Evolutionary conservation across 495 filamentous ascomycete genomes (phyloP), one percentile per base, ranked within the genome.

Genomic region (Rostrohypoxylon terebratum): DNA sequence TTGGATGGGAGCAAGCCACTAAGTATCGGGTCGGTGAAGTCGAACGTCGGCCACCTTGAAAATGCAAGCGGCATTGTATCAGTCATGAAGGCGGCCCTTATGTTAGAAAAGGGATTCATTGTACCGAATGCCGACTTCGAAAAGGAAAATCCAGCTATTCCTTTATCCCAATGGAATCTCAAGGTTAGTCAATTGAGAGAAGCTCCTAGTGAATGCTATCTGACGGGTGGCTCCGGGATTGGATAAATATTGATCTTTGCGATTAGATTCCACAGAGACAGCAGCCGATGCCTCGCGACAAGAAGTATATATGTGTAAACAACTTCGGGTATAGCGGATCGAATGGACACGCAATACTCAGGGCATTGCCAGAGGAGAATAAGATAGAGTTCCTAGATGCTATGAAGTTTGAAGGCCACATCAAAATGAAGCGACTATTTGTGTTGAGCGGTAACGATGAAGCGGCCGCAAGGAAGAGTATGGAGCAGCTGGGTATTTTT

Each of bases 21-120:
- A 10, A 81, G 74, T 70, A 82, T 90, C 38, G 88, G 87, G 4
- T 86, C 86, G 0, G 79, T 89, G 0, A 90, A 90, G 62, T 83
- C 84, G 0, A 87, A 88, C 65, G 82, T 89, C 57, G 87, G 88
- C 7, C 88, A 90, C 69, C 65, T 83, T 20, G 88, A 90, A 77
- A 86, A 81, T 1, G 81, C 84, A 9, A 82, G 81, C 44, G 88
- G 88, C 9, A 80, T 90, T 57, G 81, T 85, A 8, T 84, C 83
- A 0, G 71, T 90, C 4, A 87, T 90, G 62, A 90, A 90, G 70
- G 83, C 84, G 0, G 79, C 83, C 0, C 68, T 89, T 69, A 86
- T 86, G 80, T 74, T 90, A 3, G 86, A 90, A 66, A 82, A 82
- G 54, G 84, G 83, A 36, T 80, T 83, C 66, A 81, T 86, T 64